Evolutionary conservation across 345 rosid genomes (phyloP).

Genomic region (Aquilaria yunnanensis): DNA sequence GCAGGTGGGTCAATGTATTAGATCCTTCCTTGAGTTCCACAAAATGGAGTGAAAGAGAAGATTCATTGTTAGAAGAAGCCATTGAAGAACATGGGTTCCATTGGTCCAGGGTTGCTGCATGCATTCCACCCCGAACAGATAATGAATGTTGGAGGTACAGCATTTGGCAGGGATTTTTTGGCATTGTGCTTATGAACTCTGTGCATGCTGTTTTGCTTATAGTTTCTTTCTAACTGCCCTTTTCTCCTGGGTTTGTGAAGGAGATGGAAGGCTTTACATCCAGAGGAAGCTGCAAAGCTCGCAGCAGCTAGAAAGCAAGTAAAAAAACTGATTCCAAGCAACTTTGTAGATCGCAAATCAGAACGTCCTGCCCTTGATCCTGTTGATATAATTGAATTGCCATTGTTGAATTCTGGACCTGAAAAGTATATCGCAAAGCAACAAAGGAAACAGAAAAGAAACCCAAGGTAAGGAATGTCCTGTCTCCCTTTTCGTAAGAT

Average conservation of each 20-base stretch:
- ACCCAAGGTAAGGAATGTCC: constrained; percentile 35
- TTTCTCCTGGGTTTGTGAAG: constrained; percentile 20
- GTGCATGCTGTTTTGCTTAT: background rate
- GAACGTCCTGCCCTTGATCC: constrained; percentile 73
- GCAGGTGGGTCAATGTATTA: constrained; percentile 76
- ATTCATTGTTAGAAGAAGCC: constrained; percentile 55
- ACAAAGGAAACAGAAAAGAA: constrained; percentile 33
- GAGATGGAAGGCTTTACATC: constrained; percentile 78
- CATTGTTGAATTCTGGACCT: constrained; percentile 20
- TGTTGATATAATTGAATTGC: constrained; percentile 32
- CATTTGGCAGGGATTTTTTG: constrained; percentile 3
- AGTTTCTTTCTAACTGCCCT: constrained; percentile 2
- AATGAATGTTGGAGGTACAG: constrained; percentile 72
- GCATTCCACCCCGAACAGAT: constrained; percentile 67
- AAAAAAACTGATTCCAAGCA: constrained; percentile 45
- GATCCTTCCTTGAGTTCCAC: constrained; percentile 62
- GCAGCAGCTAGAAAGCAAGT: constrained; percentile 49
- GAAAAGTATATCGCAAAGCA: constrained; percentile 20
- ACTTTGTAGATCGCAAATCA: constrained; percentile 84
- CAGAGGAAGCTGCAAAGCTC: constrained; percentile 53
- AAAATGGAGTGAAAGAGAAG: constrained; percentile 79
- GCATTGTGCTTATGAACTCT: background rate
- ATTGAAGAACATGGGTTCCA: constrained; percentile 48
- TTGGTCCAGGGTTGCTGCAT: constrained; percentile 79
- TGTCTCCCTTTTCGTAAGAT: no score